A percentile compares a stretch with the other conserved stretches of the same genome.
Evolutionary conservation across 257 asterid species (phyloP).

Genomic region (Osmanthus fragrans): DNA sequence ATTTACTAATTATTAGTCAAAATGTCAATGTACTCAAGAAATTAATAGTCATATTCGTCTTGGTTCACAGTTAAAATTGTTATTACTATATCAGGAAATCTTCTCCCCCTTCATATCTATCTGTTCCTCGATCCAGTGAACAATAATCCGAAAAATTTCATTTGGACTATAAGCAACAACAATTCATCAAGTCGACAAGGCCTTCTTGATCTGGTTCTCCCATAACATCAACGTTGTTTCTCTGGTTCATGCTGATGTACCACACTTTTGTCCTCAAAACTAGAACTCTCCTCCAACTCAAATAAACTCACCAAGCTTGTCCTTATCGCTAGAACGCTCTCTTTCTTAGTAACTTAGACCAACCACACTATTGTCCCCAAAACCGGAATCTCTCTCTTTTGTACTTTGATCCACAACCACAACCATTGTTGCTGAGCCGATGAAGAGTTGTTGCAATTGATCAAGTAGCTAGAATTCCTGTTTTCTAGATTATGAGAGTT

Average conservation of each 20-base stretch:
- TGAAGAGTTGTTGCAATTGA: neutral
- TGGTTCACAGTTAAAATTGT: neutral
- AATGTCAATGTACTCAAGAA: neutral
- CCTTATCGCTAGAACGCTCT: neutral
- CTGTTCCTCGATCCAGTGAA: neutral
- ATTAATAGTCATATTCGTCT: neutral
- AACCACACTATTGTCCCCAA: neutral
- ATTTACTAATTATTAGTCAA: neutral
- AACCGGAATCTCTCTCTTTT: neutral
- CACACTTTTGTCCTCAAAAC: neutral
- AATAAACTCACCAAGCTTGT: neutral
- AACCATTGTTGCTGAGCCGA: neutral
- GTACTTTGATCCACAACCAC: neutral
- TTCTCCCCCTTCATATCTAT: neutral
- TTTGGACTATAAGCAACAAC: no score
- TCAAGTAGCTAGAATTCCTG: neutral
- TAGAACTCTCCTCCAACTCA: neutral
- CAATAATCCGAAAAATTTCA: neutral
- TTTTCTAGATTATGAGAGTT: neutral
- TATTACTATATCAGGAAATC: neutral
- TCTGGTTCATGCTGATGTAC: neutral
- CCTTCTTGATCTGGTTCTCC: neutral
- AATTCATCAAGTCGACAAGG: neutral
- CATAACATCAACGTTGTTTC: neutral
- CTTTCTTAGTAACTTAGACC: neutral